Base-by-base conservation (phyloP, 1,284 basidiomycete species). In the Cryptococcus deneoformans region DNA sequence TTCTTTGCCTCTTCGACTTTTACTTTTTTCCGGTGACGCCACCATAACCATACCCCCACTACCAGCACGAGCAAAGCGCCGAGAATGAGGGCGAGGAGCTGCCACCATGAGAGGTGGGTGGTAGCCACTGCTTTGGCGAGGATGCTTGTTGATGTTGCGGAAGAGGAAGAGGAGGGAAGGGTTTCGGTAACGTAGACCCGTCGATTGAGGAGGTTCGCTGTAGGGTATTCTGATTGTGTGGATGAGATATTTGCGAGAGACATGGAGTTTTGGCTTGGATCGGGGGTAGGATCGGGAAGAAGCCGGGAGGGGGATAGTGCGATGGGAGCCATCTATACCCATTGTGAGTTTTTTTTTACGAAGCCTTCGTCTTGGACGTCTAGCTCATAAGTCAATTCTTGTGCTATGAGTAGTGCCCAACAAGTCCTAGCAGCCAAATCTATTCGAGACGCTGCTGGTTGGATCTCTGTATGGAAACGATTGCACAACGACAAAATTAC, bases 91-190 rank as follows among this genome's bases (percentile, higher is more conserved):
- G 68, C 69, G 10, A 72, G 56, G 4, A 72, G 57, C 50, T 72
- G 69, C 70, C 70, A 72, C 70, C 70, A 72, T 39, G 66, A 61
- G 20, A 70, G 44, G 16, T 65, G 52, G 6, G 65, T 62, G 1
- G 60, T 53, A 7, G 65, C 65, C 1, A 57, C 62, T 29, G 64
- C 65, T 47, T 52, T 38, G 29, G 51, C 56, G 5, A 68, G 49
- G 10, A 67, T 57, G 5, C 48, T 40, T 35, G 55, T 42, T 20
- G 29, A 8, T 14, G 48, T 34, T 34, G n/a, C 12, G 4, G 37
- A n/a, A 20, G 46, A 14, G n/a, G 51, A 40, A 50, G 37, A 24
- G 14, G 50, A 24, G 4, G 51, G 36, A 4, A 42, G 36, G 46
- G 49, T 20, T 40, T 24, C 36, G 16, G 54, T 45, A 2, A 50